phyloP scores from a whole-genome alignment of 2,329 filamentous ascomycete species.

The Orbilia brochopaga region DNA sequence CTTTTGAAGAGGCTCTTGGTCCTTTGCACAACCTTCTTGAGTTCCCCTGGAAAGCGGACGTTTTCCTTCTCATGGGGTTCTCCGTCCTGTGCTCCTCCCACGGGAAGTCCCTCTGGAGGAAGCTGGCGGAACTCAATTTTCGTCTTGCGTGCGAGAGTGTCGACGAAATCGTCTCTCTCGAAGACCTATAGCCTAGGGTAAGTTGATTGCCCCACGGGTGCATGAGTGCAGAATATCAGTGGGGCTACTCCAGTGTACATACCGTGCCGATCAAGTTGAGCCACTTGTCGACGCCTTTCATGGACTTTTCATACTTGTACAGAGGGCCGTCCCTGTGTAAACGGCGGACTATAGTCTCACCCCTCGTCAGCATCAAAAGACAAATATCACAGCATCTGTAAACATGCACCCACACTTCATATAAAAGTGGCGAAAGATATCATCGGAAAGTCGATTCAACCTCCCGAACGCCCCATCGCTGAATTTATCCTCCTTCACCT shows the following conservation, averaged over 20 bases:
- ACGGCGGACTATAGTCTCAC: slow-evolving; percentile 15
- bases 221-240: background rate
- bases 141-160: slow-evolving; percentile 18
- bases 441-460: background rate
- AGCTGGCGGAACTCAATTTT: slow-evolving; percentile 15
- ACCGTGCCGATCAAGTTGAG: slow-evolving; percentile 6
- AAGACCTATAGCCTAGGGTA: slow-evolving; percentile 6
- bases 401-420: slow-evolving; percentile 8
- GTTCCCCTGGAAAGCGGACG: background rate
- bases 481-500: background rate
- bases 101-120: background rate
- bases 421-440: slow-evolving; percentile 17
- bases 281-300: slow-evolving; percentile 1
- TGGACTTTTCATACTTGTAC: slow-evolving; percentile 7
- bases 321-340: slow-evolving; percentile 13
- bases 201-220: background rate
- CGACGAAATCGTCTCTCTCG: slow-evolving; percentile 6
- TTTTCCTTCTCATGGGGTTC: slow-evolving; percentile 8
- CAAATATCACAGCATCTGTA: background rate
- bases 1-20: background rate
- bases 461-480: slow-evolving; percentile 10
- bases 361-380: background rate
- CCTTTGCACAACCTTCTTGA: background rate
- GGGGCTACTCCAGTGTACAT: background rate
- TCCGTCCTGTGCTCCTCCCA: background rate